Evolutionary conservation across 2,329 filamentous ascomycete species (phyloP), one percentile per base, ranked within the genome.

Genomic region (Aureobasidium mangrovei): DNA sequence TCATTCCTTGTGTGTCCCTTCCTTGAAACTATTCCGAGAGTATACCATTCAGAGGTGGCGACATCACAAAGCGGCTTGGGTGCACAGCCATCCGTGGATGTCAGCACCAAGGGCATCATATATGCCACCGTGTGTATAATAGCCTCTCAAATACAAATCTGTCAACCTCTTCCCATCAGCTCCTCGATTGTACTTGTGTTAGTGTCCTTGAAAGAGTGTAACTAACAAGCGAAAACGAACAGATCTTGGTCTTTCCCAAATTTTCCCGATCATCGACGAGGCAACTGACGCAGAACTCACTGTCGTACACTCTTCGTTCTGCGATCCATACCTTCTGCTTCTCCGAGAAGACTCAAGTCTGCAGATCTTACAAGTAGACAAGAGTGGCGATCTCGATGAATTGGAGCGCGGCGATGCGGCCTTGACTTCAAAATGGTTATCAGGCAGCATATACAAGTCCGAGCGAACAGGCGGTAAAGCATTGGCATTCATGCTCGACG

Each of bases 191-290:
- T 27, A 38, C 28, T 28, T 45, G 33, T 45, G 41, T 9, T n/a
- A n/a, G 26, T 38, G n/a, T 39, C 12, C 39, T 38, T 18, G 24
- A 26, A 31, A 5, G 12, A 3, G 48, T 43, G 48, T 43, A 33
- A 39, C 53, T 55, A 41, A 55, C 32, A 36, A 3, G 10, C 28
- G 28, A 35, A 7, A 32, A 26, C 12, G 32, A 18, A 46, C 63
- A 89, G 88, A 95, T 68, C 80, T 98, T 56, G 88, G 86, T 8
- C 78, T 98, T 52, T 84, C 85, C 43, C 91, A 97, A 64, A 97
- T 98, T 53, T 79, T 96, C 47, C 89, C 91, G 0, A 89, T 97
- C 79, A 81, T 88, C 58, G 93, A 97, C 62, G 93, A 95, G 63
- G 88, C 93, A 60, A 91, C 85, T 0, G 90, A 86, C 9, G 84